Percentiles rank a stretch among this genome's conserved stretches.
phyloP scores from a whole-genome alignment of 352 stramenopile genomes.

The Globisporangium middletonii region DNA sequence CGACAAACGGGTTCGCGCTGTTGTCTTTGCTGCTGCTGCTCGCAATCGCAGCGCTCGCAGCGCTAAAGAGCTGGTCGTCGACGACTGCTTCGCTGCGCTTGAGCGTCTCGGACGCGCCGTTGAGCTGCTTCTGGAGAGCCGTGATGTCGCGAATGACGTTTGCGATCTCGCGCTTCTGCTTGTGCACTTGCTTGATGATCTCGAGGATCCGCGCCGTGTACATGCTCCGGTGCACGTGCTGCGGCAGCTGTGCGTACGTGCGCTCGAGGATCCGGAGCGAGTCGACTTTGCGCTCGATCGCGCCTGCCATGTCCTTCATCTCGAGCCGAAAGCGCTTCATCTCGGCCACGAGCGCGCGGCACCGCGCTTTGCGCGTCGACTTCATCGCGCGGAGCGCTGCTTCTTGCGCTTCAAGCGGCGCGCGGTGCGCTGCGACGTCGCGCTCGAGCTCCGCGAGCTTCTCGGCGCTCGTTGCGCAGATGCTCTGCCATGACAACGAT shows the following conservation, averaged over 20 bases:
- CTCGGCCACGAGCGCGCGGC: slow-evolving; percentile 52
- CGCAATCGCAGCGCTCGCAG: slow-evolving; percentile 32
- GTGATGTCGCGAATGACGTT: slow-evolving; percentile 82
- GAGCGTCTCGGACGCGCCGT: slow-evolving; percentile 68
- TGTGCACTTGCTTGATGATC: slow-evolving; percentile 88
- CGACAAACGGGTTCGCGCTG: slow-evolving; percentile 37
- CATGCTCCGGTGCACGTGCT: slow-evolving; percentile 59
- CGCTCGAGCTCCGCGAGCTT: slow-evolving; percentile 43
- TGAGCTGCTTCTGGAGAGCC: slow-evolving; percentile 72
- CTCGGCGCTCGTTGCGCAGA: slow-evolving; percentile 43
- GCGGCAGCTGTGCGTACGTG: slow-evolving; percentile 39
- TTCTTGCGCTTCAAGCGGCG: slow-evolving; percentile 43
- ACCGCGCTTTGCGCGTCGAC: slow-evolving; percentile 42
- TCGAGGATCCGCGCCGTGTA: slow-evolving; percentile 89
- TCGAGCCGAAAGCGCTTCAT: slow-evolving; percentile 59
- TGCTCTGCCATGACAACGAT: slow-evolving; percentile 3
- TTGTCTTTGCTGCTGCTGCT: slow-evolving; percentile 7
- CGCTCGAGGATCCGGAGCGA: slow-evolving; percentile 46
- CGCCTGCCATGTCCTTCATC: slow-evolving; percentile 53
- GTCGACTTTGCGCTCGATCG: slow-evolving; percentile 75
- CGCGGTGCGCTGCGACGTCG: slow-evolving; percentile 51
- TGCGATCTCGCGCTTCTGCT: slow-evolving; percentile 83
- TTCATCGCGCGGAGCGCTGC: slow-evolving; percentile 32
- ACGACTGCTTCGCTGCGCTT: slow-evolving; percentile 77
- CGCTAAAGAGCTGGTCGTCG: slow-evolving; percentile 80